Percentiles rank a stretch among this genome's conserved stretches.
These are phyloP conservation scores for Gentiana macrophylla DNA, from an alignment of 257 asterid species.

Conservation along the genomic window DNA sequence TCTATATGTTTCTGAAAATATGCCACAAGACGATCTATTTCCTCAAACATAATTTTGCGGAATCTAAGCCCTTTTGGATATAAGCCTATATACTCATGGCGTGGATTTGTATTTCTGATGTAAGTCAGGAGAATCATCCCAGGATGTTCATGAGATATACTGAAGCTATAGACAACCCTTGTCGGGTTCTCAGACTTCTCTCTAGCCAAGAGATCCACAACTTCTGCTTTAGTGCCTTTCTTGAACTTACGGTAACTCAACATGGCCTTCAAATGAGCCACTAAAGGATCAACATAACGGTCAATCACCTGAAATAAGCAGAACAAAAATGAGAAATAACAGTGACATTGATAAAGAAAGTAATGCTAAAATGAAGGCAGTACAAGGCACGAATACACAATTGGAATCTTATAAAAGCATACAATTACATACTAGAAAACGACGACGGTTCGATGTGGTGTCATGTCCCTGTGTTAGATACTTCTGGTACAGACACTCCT, in stretches of 20 bases:
- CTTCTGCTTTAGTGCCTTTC: constrained; percentile 71
- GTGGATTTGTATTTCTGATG: constrained; percentile 86
- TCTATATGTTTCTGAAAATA: constrained; percentile 89
- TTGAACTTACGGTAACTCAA: constrained; percentile 84
- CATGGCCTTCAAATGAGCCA: constrained; percentile 81
- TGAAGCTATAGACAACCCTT: constrained; percentile 87
- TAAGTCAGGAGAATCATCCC: constrained; percentile 89
- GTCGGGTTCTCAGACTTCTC: constrained; percentile 80
- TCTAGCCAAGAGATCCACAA: constrained; percentile 65
- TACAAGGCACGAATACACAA: too few relatives aligned
- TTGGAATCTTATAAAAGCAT: too few relatives aligned
- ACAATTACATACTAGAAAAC: too few relatives aligned
- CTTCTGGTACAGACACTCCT: too few relatives aligned
- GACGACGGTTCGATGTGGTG: too few relatives aligned
- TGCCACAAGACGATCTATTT: constrained; percentile 80
- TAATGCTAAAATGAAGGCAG: too few relatives aligned
- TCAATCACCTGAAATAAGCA: constrained; percentile 66
- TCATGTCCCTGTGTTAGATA: too few relatives aligned
- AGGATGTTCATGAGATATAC: constrained; percentile 92
- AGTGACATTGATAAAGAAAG: too few relatives aligned
- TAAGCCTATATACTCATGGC: constrained; percentile 85
- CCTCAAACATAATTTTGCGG: constrained; percentile 83
- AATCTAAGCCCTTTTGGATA: constrained; percentile 92
- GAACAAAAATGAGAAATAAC: background rate
- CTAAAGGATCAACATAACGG: constrained; percentile 97